phyloP scores from a whole-genome alignment of 306 rosid species.

The Medicago arabica region DNA sequence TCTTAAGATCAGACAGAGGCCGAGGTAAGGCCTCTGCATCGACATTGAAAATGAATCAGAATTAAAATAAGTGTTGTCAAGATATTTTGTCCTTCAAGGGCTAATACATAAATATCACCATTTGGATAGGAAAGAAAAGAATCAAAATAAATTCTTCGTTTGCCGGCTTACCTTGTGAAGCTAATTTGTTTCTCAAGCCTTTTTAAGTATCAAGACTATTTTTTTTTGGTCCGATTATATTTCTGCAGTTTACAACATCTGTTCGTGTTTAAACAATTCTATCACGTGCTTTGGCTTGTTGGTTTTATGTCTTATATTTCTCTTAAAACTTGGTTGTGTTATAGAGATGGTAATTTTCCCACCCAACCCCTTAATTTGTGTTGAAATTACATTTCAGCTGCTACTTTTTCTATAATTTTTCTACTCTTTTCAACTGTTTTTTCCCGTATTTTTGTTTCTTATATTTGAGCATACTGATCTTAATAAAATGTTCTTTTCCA shows the following conservation, averaged over 20 bases:
- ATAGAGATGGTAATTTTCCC: background rate
- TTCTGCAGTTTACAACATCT: background rate
- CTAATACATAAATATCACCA: conserved; percentile 10
- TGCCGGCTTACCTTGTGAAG: background rate
- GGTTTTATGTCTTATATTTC: background rate
- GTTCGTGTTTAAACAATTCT: conserved; percentile 10
- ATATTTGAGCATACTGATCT: background rate
- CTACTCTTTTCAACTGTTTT: background rate
- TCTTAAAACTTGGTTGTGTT: background rate
- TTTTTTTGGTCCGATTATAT: background rate
- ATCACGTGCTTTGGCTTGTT: background rate
- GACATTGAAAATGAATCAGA: too few species aligned
- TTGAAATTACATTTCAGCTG: background rate
- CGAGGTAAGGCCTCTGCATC: too few species aligned
- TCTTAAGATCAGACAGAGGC: too few species aligned
- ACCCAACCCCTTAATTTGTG: background rate
- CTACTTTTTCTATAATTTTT: background rate
- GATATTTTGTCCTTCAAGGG: background rate
- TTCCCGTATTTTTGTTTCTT: background rate
- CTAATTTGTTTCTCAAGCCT: conserved; percentile 10
- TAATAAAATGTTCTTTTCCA: conserved; percentile 44
- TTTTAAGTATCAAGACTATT: background rate
- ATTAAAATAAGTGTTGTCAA: too few species aligned
- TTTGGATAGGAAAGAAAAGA: conserved; percentile 5
- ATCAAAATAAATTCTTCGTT: conserved; percentile 12